A percentile compares a stretch with the other conserved stretches of the same genome.
Conservation (phyloP, 2,329 filamentous ascomycete genomes). For the Colletotrichum liaoningense region DNA sequence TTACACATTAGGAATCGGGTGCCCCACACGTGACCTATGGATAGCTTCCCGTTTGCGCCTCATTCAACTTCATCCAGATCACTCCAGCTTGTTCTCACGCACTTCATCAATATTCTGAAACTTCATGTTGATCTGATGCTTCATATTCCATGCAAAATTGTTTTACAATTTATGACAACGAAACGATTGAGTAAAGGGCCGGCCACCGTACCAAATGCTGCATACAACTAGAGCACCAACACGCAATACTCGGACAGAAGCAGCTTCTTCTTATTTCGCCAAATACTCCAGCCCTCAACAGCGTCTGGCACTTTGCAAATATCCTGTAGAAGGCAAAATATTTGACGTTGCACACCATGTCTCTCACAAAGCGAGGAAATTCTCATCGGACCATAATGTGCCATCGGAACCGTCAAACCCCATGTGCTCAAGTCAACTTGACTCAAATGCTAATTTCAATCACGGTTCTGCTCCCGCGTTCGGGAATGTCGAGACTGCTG, state of each 20-base stretch:
- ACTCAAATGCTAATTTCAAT: constrained; percentile 28
- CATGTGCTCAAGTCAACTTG: not conserved
- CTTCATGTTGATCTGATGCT: not conserved
- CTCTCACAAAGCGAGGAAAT: constrained; percentile 1
- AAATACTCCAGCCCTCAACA: not conserved
- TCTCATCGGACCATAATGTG: constrained; percentile 7
- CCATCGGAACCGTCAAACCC: not conserved
- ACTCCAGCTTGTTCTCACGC: not conserved
- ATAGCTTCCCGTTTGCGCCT: constrained; percentile 22
- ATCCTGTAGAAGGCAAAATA: not conserved
- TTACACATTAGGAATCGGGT: constrained; percentile 21
- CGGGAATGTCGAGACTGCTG: constrained; percentile 29
- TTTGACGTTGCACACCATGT: not conserved
- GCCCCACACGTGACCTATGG: constrained; percentile 35
- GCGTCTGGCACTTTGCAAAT: not conserved
- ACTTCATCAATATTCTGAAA: not conserved
- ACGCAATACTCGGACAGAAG: not conserved
- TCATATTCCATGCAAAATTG: too few species aligned
- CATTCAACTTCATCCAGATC: not conserved
- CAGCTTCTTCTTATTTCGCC: constrained; percentile 6
- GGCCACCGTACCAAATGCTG: not conserved
- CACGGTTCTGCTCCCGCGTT: constrained; percentile 10
- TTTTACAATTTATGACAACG: not conserved
- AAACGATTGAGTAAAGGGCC: not conserved
- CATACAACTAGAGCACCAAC: not conserved